A percentile compares a stretch with the other conserved stretches of the same genome.
phyloP scores from a whole-genome alignment of 2,329 filamentous ascomycete species.

The Eurotiales sp. region DNA sequence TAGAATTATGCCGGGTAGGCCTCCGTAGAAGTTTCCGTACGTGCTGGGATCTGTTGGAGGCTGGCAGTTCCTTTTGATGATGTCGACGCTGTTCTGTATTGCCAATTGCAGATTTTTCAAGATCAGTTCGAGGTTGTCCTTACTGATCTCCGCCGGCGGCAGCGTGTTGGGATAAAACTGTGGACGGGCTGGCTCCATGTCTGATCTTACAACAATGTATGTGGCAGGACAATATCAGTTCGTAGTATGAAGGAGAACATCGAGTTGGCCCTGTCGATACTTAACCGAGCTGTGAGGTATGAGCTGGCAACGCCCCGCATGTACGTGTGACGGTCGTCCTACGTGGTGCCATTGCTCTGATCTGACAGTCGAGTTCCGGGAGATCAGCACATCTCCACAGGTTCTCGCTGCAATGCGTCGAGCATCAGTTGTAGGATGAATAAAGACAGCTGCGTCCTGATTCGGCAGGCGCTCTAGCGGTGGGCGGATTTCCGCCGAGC shows the following conservation, averaged over 20 bases:
- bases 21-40: conserved; percentile 29
- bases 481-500: conserved; percentile 10
- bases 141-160: conserved; percentile 19
- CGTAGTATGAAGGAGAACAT: no score
- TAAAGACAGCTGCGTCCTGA: background rate
- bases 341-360: no score
- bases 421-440: no score
- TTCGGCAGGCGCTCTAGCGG: no score
- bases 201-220: no score
- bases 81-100: conserved; percentile 24
- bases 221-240: no score
- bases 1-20: conserved; percentile 33
- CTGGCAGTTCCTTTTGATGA: conserved; percentile 24
- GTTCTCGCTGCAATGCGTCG: background rate
- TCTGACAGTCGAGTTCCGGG: no score
- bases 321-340: no score
- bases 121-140: conserved; percentile 16
- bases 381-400: background rate
- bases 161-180: conserved; percentile 28
- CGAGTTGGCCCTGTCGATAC: no score
- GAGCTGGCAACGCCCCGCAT: no score
- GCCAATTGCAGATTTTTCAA: conserved; percentile 29
- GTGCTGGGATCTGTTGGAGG: conserved; percentile 22
- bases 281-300: no score
- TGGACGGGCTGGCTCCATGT: conserved; percentile 13